Evolutionary conservation across 495 filamentous ascomycete genomes (phyloP).

Genomic region (Letharia lupina): DNA sequence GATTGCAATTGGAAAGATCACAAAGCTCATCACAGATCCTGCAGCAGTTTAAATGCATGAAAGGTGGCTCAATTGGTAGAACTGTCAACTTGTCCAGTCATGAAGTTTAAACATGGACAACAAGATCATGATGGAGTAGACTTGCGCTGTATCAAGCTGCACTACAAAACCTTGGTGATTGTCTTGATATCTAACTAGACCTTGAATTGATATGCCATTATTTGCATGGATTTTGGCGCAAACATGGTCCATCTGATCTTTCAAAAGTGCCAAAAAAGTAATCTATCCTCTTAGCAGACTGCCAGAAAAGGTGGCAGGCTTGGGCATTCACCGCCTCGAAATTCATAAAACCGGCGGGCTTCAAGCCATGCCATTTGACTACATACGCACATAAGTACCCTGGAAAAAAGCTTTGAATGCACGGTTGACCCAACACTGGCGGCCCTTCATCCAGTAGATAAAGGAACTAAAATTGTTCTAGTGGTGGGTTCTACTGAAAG

Average conservation of each 20-base stretch:
- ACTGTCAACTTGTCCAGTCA: too few species aligned
- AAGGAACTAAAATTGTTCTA: too few species aligned
- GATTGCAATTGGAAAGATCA: slow-evolving; percentile 94
- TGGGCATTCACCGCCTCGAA: background rate
- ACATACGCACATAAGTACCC: too few species aligned
- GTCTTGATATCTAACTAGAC: background rate
- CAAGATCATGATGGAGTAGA: background rate
- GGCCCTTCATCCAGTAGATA: too few species aligned
- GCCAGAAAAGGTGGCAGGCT: background rate
- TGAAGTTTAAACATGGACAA: background rate
- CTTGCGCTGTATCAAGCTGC: background rate
- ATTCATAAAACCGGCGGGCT: too few species aligned
- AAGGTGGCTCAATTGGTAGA: background rate
- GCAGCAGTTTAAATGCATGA: background rate
- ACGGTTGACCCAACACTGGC: too few species aligned
- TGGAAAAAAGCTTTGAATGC: too few species aligned
- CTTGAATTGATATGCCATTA: background rate
- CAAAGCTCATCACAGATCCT: slow-evolving; percentile 56
- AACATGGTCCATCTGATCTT: background rate
- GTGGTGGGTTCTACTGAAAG: too few species aligned
- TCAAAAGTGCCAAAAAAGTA: background rate
- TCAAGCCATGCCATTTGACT: too few species aligned
- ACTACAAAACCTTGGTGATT: background rate
- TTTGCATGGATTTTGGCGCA: background rate
- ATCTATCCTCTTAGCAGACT: background rate